Base-by-base conservation (phyloP, 441 rosid genomes). In the Biscutella auriculata region DNA sequence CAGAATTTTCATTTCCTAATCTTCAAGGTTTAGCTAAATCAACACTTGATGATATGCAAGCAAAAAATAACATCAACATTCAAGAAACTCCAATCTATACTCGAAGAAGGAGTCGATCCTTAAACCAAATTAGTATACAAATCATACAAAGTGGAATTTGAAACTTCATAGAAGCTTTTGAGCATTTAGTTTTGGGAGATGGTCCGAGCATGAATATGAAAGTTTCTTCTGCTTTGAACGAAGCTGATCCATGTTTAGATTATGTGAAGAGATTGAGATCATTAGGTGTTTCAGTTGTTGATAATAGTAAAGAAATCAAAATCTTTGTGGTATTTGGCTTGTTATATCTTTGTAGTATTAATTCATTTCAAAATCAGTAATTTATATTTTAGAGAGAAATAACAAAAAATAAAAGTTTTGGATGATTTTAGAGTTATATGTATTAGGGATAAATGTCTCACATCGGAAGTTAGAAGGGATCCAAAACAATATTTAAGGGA, bases 291-390 rank as follows among this genome's bases (percentile, higher is more conserved):
- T 27, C 48, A 3, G 72, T 68, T 49, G 25, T 42, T 17, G 42
- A 49, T 49, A 68, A 62, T 15, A 49, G 59, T 34, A 35, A 62
- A 37, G 34, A 6, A 16, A 48, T 68, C 48, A 60, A 54, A 68
- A 68, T 17, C 44, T 68, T 41, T 61, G 67, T 68, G 72, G 72
- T 17, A 55, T 61, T 47, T 45, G 58, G 48, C 72, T 68, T 55
- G 72, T 68, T 55, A 61, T 68, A n/a, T 17, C 72, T 49, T n/a
- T n/a, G n/a, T n/a, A n/a, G n/a, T n/a, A n/a, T n/a, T n/a, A n/a
- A n/a, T n/a, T n/a, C n/a, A n/a, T n/a, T n/a, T n/a, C n/a, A n/a
- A n/a, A n/a, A n/a, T n/a, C n/a, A n/a, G n/a, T n/a, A n/a, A n/a
- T n/a, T n/a, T n/a, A n/a, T n/a, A n/a, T n/a, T n/a, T n/a, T n/a